phyloP scores from a whole-genome alignment of 1,284 basidiomycete species.

The Rhodotorula sp. region DNA sequence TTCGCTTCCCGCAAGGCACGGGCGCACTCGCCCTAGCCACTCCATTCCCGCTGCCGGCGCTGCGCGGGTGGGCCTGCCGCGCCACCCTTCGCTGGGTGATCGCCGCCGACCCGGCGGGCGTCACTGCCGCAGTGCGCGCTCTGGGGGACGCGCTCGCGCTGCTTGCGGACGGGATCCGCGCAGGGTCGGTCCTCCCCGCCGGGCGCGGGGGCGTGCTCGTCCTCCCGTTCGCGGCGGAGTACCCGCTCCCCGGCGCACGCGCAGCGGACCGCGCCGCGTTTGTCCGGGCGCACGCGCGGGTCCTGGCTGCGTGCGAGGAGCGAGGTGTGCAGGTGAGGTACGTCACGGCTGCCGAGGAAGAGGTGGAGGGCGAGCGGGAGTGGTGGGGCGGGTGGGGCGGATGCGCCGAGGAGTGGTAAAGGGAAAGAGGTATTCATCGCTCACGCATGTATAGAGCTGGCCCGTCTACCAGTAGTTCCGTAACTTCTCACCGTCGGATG shows the following conservation, averaged over 20 bases:
- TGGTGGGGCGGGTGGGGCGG: not conserved
- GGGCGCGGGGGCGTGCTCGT: too few relatives aligned
- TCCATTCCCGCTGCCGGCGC: too few relatives aligned
- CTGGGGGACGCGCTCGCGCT: not conserved
- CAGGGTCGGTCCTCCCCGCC: too few relatives aligned
- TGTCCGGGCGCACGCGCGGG: not conserved
- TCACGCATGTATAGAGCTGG: too few relatives aligned
- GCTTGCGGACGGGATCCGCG: not conserved
- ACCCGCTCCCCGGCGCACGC: not conserved
- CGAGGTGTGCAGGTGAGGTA: not conserved
- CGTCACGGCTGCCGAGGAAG: not conserved
- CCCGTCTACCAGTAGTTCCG: too few relatives aligned
- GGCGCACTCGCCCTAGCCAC: not conserved
- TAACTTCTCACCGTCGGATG: too few relatives aligned
- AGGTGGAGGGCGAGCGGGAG: not conserved
- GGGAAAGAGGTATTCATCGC: too few relatives aligned
- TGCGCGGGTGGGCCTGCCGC: too few relatives aligned
- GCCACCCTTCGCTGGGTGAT: too few relatives aligned
- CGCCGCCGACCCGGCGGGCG: too few relatives aligned
- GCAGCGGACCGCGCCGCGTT: too few relatives aligned
- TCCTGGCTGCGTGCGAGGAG: not conserved
- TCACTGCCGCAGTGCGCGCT: too few relatives aligned
- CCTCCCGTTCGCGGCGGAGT: not conserved
- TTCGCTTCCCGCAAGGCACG: not conserved
- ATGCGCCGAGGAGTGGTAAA: not conserved